Evolutionary conservation across 1,284 basidiomycete species (phyloP), one percentile per base, ranked within the genome.

Genomic region (Cutaneotrichosporon mucoides): DNA sequence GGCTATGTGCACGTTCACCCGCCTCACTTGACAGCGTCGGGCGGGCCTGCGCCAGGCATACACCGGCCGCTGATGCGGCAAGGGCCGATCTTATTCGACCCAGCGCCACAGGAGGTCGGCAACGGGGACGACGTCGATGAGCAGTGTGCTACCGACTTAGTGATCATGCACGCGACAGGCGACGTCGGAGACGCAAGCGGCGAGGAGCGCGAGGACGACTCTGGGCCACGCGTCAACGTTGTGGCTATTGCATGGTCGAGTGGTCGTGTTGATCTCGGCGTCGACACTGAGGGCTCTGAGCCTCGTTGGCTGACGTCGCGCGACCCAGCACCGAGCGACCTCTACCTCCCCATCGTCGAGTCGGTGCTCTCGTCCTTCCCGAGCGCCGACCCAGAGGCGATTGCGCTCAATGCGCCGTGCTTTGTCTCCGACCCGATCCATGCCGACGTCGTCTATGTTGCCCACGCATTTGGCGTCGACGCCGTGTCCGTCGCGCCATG

Each of bases 41-140:
- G 72, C 5, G 69, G 72, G 5, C 75, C 75, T 0, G 72, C 74
- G 24, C 66, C 72, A 16, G 66, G 69, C n/a, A 46, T 68, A 80
- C 86, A 57, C 74, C 82, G 56, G 45, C 61, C 68, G 7, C 56
- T 76, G 57, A 64, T 65, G 7, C 66, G 77, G 7, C 96, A 99
- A 77, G 95, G 95, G 0, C 96, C 95, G 0, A 92, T 95, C 77
- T 81, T 96, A 2, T 82, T 97, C 37, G 87, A 90, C 66, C 95
- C 95, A 2, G 86, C 88, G 9, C 92, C 95, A 0, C 80, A 83
- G 57, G 82, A 82, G n/a, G 75, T 93, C 12, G 86, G 86, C 3
- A 72, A 73, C 37, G 68, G 70, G 11, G 86, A 84, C n/a, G 86
- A 87, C 62, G 59, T 68, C 82, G 92, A 66, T 82, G 86, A 50